These are phyloP conservation scores for Xenoacremonium recifei DNA, from an alignment of 2,329 filamentous ascomycete species.

Conservation along the genomic window DNA sequence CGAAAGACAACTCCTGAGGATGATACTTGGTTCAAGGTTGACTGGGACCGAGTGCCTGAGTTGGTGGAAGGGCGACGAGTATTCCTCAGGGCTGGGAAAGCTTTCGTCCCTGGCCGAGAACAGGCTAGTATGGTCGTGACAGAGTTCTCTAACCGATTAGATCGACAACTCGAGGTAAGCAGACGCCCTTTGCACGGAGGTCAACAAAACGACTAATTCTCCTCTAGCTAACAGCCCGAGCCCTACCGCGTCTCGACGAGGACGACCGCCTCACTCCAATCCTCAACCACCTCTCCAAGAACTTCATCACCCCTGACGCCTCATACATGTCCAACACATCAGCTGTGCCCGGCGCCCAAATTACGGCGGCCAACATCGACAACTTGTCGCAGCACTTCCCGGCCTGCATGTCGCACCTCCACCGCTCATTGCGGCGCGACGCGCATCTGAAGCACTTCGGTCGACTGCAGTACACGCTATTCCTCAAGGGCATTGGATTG, in stretches of 20 bases:
- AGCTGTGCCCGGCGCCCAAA: conserved; percentile 66
- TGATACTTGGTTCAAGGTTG: conserved; percentile 91
- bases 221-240: conserved; percentile 76
- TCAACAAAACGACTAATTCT: not conserved
- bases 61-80: conserved; percentile 78
- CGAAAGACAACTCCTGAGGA: conserved; percentile 58
- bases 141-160: conserved; percentile 78
- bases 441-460: conserved; percentile 91
- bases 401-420: conserved; percentile 90
- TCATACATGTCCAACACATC: conserved; percentile 66
- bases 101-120: conserved; percentile 85
- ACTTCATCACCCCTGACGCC: conserved; percentile 89
- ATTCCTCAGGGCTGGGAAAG: conserved; percentile 76
- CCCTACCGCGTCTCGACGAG: conserved; percentile 88
- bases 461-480: conserved; percentile 90
- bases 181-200: not conserved
- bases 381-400: conserved; percentile 79
- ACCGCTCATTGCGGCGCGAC: conserved; percentile 81
- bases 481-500: conserved; percentile 93
- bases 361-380: conserved; percentile 79
- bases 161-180: conserved; percentile 76
- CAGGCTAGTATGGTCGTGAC: conserved; percentile 86
- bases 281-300: conserved; percentile 81
- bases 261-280: conserved; percentile 80
- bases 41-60: conserved; percentile 91